phyloP scores from a whole-genome alignment of 306 rosid genomes.

The Prunus mume region DNA sequence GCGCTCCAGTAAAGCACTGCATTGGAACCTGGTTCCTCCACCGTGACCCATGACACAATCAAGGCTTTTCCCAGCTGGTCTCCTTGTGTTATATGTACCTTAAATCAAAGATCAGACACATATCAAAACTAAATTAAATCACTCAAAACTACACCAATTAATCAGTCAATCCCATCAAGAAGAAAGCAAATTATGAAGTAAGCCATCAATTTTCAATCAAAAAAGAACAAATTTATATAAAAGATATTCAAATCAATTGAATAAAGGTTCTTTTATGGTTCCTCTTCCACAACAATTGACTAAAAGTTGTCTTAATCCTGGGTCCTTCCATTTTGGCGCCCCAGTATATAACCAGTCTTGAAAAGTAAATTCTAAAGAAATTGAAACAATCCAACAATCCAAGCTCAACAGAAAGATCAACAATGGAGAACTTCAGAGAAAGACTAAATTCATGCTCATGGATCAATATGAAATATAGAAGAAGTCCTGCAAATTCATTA shows the following conservation, averaged over 20 bases:
- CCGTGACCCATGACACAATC: constrained; percentile 62
- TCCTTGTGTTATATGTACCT: constrained; percentile 79
- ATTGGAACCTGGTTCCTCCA: constrained; percentile 51
- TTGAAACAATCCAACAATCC: too few relatives aligned
- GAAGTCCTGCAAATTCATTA: too few relatives aligned
- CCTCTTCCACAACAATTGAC: background rate
- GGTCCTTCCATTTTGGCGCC: too few relatives aligned
- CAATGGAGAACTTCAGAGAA: too few relatives aligned
- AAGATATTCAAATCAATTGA: too few relatives aligned
- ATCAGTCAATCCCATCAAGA: background rate
- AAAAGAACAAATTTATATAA: background rate
- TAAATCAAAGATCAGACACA: background rate
- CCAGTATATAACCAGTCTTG: too few relatives aligned
- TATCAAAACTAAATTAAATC: background rate
- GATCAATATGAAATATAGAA: too few relatives aligned
- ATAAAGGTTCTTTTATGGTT: too few relatives aligned
- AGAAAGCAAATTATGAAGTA: background rate
- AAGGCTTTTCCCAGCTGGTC: constrained; percentile 58
- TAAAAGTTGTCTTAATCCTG: too few relatives aligned
- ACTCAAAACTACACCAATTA: background rate
- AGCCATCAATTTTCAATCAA: background rate
- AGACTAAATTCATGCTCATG: too few relatives aligned
- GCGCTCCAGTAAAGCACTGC: constrained; percentile 46
- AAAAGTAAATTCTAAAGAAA: too few relatives aligned
- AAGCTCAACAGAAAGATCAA: too few relatives aligned